Evolutionary conservation across 2,329 filamentous ascomycete genomes (phyloP), one percentile per base, ranked within the genome.

Genomic region (Atkinsonella hypoxylon): DNA sequence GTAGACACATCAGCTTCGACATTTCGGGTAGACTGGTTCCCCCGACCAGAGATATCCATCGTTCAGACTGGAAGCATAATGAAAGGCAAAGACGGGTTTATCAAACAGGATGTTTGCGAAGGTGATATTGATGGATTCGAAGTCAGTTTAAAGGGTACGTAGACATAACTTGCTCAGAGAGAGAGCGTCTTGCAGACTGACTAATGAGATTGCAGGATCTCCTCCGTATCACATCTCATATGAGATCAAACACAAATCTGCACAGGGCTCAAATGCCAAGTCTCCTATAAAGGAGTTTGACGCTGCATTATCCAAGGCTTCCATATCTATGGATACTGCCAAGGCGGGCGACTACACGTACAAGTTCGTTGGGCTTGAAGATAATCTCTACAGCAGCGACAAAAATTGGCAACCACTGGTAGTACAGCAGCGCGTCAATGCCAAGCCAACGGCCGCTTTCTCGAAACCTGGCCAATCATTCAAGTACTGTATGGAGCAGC

Each of bases 61-160:
- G 73, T 82, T 6, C 77, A 85, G 53, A 79, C 79, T n/a, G 73
- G 81, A 4, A 78, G 82, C 45, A 74, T 87, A 45, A 71, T 71
- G 15, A 52, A 58, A 11, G 71, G 73, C 15, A 72, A 70, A 9
- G 71, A 73, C 30, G 74, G 75, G 34, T 86, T 83, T 62, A 64
- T 82, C 58, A 94, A 94, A 67, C 78, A 82, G 41, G 83, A 90
- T 54, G 84, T 98, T 31, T 98, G 93, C 62, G 90, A 98, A 70
- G 91, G 91, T 31, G 91, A 97, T 54, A 86, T 95, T 61, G 91
- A 96, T 64, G 82, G 83, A 3, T 82, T 96, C 50, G 89, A 96
- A 61, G 72, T 98, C 49, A 77, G 78, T 42, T 77, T 98, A 54
- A 79, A 79, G 63, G 91, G 89, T 79, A 78, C 69, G 75, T 63